These are phyloP conservation scores for Amylocarpus encephaloides DNA, from an alignment of 2,329 filamentous ascomycete species.

Conservation along the genomic window DNA sequence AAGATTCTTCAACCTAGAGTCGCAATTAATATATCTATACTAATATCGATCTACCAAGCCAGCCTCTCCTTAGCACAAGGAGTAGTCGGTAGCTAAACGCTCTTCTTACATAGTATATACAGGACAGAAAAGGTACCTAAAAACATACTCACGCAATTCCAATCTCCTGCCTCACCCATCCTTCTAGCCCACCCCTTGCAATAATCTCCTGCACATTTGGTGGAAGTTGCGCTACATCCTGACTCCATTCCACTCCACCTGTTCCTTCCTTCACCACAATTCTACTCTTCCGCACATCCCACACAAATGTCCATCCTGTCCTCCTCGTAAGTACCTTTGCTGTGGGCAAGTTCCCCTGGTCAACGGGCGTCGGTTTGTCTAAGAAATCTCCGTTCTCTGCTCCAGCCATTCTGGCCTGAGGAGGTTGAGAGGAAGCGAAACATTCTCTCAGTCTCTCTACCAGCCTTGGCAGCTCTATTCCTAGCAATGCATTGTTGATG, in stretches of 20 bases:
- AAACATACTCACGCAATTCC: conserved; percentile 2
- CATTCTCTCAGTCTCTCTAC: conserved; percentile 58
- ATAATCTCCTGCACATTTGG: conserved; percentile 85
- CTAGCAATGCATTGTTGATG: conserved; percentile 74
- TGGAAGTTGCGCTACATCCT: conserved; percentile 77
- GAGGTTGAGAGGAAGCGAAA: too few relatives aligned
- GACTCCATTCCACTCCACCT: conserved; percentile 61
- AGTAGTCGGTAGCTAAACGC: too few relatives aligned
- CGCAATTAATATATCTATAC: too few relatives aligned
- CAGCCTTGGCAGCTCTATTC: conserved; percentile 62
- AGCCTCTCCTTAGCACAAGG: too few relatives aligned
- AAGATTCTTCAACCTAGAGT: too few relatives aligned
- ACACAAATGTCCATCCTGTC: conserved; percentile 77
- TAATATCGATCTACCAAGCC: too few relatives aligned
- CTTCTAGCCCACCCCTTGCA: conserved; percentile 69
- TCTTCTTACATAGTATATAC: too few relatives aligned
- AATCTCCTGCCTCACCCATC: conserved; percentile 54
- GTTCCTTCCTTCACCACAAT: conserved; percentile 66
- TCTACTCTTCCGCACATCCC: conserved; percentile 69
- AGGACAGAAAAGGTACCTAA: too few relatives aligned
- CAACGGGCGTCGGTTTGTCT: conserved; percentile 44
- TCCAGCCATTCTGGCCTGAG: conserved; percentile 30
- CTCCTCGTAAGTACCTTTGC: conserved; percentile 58
- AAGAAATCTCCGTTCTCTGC: conserved; percentile 37
- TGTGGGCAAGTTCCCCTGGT: conserved; percentile 45